Conservation (phyloP, 1,284 basidiomycete species). For the Pseudozyma sp. region DNA sequence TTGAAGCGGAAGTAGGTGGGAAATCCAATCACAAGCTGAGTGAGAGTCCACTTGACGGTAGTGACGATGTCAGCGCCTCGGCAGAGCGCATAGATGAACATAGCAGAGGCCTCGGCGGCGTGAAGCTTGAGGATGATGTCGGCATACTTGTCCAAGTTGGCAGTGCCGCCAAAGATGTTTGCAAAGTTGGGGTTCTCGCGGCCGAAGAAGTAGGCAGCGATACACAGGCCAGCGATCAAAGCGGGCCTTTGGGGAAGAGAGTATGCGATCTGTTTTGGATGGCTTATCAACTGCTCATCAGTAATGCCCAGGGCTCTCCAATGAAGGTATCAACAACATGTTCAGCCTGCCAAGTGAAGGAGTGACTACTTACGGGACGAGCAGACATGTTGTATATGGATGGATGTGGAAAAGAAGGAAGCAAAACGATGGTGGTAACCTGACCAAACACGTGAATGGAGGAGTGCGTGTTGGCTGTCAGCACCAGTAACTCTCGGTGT, state of each 20-base stretch:
- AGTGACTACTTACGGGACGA: not conserved
- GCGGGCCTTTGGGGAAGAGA: slow-evolving; percentile 38
- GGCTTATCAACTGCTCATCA: not conserved
- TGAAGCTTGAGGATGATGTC: slow-evolving; percentile 26
- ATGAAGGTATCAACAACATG: too few species aligned
- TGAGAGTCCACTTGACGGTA: slow-evolving; percentile 38
- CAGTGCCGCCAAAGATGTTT: slow-evolving; percentile 31
- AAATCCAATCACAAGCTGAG: slow-evolving; percentile 50
- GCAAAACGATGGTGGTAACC: not conserved
- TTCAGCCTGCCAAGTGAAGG: not conserved
- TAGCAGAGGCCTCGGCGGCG: slow-evolving; percentile 37
- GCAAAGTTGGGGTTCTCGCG: slow-evolving; percentile 34
- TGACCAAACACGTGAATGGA: not conserved
- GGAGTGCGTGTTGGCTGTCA: not conserved
- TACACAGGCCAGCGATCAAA: slow-evolving; percentile 2
- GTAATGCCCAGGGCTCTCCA: not conserved
- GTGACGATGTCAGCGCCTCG: slow-evolving; percentile 38
- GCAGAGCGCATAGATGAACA: slow-evolving; percentile 39
- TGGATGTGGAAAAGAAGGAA: not conserved
- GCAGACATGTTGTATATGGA: not conserved
- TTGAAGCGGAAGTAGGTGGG: slow-evolving; percentile 51
- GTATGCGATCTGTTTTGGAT: slow-evolving; percentile 25
- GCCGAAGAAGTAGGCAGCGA: slow-evolving; percentile 35
- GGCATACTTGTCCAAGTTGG: slow-evolving; percentile 38
- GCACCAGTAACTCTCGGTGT: not conserved